Evolutionary conservation across 495 filamentous ascomycete genomes (phyloP), one percentile per base, ranked within the genome.

Genomic region (Aspergillus coremiiformis): DNA sequence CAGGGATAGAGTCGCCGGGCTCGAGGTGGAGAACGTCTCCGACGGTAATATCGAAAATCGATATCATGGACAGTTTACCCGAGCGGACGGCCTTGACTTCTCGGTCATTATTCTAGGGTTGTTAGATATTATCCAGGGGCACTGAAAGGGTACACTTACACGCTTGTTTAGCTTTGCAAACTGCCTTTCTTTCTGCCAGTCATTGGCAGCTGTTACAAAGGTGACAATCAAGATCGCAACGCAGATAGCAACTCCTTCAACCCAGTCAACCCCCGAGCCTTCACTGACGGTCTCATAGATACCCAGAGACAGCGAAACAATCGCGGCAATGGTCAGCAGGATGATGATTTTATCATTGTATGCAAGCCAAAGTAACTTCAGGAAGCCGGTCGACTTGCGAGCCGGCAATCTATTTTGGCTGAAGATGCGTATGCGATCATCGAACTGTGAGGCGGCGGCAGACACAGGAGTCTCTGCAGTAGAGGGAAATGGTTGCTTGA

Each of bases 331-430:
- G 11, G 84, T 86, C 46, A 90, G 70, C 15, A 89, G 68, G 15
- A 92, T 85, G 47, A 94, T 73, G 19, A 94, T 86, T 54, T 89
- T 89, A 69, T 94, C 89, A 60, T 92, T 89, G 63, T 89, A 90
- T 8, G 87, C 88, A 60, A 85, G 83, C 88, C 88, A 94, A 62
- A 91, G 84, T 29, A 92, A 57, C 58, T 83, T 77, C 53, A 85
- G 74, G 47, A 94, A 77, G 39, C 72, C 82, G 51, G 88, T 85
- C 24, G 84, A 79, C 59, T 90, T 86, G 63, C 87, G 85, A 49
- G 75, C 78, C 0, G 89, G 89, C 19, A 94, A 63, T 46, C 80
- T 67, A 58, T 94, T 94, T 63, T 89, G 81, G 45, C 75, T 76
- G 67, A 79, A 94, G 17, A 91, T 73, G 29, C 85, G 78, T 59